A percentile compares a stretch with the other conserved stretches of the same genome.
These are phyloP conservation scores for Kwoniella dendrophila DNA, from an alignment of 768 basidiomycete genomes.

Conservation along the genomic window DNA sequence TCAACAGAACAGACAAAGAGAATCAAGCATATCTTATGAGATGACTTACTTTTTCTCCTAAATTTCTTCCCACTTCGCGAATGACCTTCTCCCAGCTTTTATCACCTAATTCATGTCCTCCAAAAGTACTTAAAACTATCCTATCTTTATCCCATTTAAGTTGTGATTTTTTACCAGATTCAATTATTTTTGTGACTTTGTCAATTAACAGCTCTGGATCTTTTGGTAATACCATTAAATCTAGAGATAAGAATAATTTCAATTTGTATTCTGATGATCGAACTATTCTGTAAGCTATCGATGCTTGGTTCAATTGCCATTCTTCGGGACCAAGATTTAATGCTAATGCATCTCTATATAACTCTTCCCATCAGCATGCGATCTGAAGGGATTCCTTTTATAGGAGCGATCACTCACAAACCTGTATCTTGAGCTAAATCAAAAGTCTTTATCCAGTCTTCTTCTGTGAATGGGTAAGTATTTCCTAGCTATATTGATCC, in stretches of 20 bases:
- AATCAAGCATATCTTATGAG: background rate
- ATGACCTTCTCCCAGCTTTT: slow-evolving; percentile 30
- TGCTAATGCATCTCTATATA: slow-evolving; percentile 49
- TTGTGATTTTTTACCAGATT: slow-evolving; percentile 8
- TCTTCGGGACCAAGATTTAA: slow-evolving; percentile 55
- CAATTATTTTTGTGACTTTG: slow-evolving; percentile 25
- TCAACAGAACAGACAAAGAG: background rate
- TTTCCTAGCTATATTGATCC: slow-evolving; percentile 56
- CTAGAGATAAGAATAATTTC: slow-evolving; percentile 52
- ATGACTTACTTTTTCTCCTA: slow-evolving; percentile 40
- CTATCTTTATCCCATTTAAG: slow-evolving; percentile 36
- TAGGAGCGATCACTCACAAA: slow-evolving; percentile 30
- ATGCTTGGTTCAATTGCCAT: slow-evolving; percentile 55
- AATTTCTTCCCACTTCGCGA: slow-evolving; percentile 17
- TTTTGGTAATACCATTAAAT: slow-evolving; percentile 53
- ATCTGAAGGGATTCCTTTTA: background rate
- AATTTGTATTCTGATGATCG: slow-evolving; percentile 18
- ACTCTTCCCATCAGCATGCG: background rate
- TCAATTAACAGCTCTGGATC: slow-evolving; percentile 32
- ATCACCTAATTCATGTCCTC: slow-evolving; percentile 43
- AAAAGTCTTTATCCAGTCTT: slow-evolving; percentile 47
- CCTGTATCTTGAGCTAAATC: slow-evolving; percentile 47
- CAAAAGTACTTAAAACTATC: slow-evolving; percentile 51
- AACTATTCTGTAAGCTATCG: slow-evolving; percentile 35
- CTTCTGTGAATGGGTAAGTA: slow-evolving; percentile 49